phyloP scores from a whole-genome alignment of 2,329 filamentous ascomycete genomes.

The Fusarium denticulatum region DNA sequence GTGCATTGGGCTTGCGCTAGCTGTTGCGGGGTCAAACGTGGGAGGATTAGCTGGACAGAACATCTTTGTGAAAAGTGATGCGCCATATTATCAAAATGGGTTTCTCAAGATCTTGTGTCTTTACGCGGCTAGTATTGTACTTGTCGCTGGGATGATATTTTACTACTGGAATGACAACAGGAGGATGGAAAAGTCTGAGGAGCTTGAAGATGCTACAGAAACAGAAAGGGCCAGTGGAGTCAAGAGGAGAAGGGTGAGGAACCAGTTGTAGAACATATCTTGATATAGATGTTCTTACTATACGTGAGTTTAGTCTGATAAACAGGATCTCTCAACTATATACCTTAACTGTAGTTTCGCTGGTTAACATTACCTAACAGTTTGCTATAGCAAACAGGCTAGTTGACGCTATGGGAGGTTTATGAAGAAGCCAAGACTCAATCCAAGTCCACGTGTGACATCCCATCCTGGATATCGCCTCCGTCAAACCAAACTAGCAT shows the following conservation, averaged over 20 bases:
- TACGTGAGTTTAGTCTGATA: too few species aligned
- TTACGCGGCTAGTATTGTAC: constrained; percentile 5
- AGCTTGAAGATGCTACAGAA: accelerated
- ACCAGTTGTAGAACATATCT: not conserved
- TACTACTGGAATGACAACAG: constrained; percentile 10
- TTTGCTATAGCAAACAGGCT: too few species aligned
- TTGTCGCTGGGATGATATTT: constrained; percentile 6
- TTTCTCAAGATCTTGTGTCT: not conserved
- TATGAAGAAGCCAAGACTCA: too few species aligned
- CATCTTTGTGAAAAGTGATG: not conserved
- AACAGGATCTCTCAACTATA: too few species aligned
- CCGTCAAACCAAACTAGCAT: not conserved
- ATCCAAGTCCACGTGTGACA: not conserved
- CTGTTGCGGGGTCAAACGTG: not conserved
- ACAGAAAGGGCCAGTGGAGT: too few species aligned
- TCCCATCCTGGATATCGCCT: too few species aligned
- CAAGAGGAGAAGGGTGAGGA: not conserved
- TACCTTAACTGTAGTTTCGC: too few species aligned
- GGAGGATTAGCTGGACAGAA: not conserved
- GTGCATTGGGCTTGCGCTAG: not conserved
- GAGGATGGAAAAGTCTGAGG: not conserved
- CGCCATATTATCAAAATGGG: not conserved
- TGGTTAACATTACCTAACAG: too few species aligned
- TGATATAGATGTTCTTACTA: too few species aligned
- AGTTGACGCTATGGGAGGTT: too few species aligned